Conservation (phyloP, 2,329 filamentous ascomycete genomes). For the Sporothrix pallida region DNA sequence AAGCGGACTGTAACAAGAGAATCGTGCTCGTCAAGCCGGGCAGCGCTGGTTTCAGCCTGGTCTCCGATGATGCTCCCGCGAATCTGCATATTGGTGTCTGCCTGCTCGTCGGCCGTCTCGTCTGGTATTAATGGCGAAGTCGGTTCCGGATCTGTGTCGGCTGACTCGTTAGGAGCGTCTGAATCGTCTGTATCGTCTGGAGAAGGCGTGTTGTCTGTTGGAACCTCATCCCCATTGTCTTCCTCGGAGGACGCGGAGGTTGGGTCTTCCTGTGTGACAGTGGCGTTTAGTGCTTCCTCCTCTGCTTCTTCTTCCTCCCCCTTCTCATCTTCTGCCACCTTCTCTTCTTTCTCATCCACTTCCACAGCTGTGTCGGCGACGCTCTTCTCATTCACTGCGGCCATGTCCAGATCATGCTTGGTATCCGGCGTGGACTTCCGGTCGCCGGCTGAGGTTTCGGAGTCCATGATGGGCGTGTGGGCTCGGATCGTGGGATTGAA, state of each 20-base stretch:
- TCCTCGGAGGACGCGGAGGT: background rate
- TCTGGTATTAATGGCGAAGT: background rate
- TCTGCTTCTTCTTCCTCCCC: background rate
- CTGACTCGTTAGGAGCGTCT: background rate
- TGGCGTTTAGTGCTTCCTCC: background rate
- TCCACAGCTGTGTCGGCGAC: background rate
- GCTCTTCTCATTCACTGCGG: background rate
- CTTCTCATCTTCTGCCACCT: background rate
- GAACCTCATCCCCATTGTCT: slow-evolving; percentile 1
- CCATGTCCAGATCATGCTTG: background rate
- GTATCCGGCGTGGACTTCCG: background rate
- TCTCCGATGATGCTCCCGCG: background rate
- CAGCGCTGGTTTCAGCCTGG: background rate
- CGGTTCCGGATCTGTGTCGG: slow-evolving; percentile 7
- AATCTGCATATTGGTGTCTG: background rate
- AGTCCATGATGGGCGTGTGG: slow-evolving; percentile 12
- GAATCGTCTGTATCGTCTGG: slow-evolving; percentile 14
- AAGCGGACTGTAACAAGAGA: slow-evolving; percentile 72
- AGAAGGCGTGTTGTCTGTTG: slow-evolving; percentile 19
- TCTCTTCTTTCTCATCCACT: background rate
- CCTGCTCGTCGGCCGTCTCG: background rate
- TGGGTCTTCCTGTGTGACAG: background rate
- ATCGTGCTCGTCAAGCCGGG: slow-evolving; percentile 50
- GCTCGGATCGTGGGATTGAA: background rate
- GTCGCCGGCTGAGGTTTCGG: background rate